A percentile compares a stretch with the other conserved stretches of the same genome.
These are phyloP conservation scores for Quercus tomentella DNA, from an alignment of 331 rosid genomes.

Conservation along the genomic window DNA sequence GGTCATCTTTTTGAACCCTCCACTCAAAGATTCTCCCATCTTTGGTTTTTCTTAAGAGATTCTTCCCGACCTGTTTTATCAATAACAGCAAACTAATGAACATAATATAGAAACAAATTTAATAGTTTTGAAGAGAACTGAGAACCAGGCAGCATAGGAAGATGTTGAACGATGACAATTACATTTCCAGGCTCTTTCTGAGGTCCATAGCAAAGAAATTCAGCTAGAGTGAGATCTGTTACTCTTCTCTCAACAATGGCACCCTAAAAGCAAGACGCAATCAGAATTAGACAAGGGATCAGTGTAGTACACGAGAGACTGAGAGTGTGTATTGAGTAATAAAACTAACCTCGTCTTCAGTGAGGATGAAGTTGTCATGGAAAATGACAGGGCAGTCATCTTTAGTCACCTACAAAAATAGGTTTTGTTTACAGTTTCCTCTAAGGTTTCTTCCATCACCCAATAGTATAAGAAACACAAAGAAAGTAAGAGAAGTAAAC, in stretches of 20 bases:
- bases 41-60: constrained; percentile 45
- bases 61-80: constrained; percentile 31
- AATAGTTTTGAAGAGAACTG: not conserved
- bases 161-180: not conserved
- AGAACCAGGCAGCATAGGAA: not conserved
- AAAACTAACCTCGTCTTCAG: constrained; percentile 50
- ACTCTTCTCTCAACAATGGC: constrained; percentile 49
- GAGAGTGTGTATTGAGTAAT: no score
- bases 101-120: not conserved
- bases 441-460: constrained; percentile 4
- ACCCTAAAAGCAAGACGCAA: constrained; percentile 39
- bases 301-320: not conserved
- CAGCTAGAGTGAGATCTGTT: constrained; percentile 44
- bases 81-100: not conserved
- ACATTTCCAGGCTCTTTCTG: constrained; percentile 44
- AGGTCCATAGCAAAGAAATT: constrained; percentile 67
- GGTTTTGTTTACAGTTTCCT: constrained; percentile 9
- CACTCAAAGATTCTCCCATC: constrained; percentile 53
- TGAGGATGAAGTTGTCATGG: constrained; percentile 57
- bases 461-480: not conserved
- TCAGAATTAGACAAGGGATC: not conserved
- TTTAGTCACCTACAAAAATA: constrained; percentile 73
- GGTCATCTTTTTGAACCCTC: constrained; percentile 70
- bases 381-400: constrained; percentile 80
- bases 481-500: not conserved